These are phyloP conservation scores for Hemileia vastatrix DNA, from an alignment of 1,284 basidiomycete genomes.

Conservation along the genomic window DNA sequence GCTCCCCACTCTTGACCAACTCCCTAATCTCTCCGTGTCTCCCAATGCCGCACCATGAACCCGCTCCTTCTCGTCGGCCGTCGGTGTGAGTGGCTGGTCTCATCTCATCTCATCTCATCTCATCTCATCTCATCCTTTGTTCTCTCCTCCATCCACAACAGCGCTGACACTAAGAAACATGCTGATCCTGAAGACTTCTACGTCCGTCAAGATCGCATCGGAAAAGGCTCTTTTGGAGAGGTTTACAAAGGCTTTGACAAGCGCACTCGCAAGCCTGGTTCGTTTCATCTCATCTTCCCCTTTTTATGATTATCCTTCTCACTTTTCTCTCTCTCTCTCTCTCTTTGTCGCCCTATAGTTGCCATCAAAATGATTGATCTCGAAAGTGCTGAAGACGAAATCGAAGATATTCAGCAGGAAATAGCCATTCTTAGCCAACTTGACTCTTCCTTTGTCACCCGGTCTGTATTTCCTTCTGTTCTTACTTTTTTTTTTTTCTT, in stretches of 20 bases:
- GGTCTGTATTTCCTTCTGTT: slow-evolving; percentile 52
- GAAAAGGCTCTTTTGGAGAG: slow-evolving; percentile 92
- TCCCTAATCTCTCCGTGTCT: too few species aligned
- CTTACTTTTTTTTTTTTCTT: background rate
- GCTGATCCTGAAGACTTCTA: slow-evolving; percentile 86
- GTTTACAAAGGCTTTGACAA: slow-evolving; percentile 96
- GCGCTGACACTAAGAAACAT: slow-evolving; percentile 17
- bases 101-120: too few species aligned
- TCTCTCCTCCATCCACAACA: background rate
- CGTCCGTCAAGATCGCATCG: slow-evolving; percentile 90
- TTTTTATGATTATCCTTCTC: background rate
- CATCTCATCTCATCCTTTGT: too few species aligned
- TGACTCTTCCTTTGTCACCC: slow-evolving; percentile 89
- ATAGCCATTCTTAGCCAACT: slow-evolving; percentile 97
- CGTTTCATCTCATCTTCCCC: slow-evolving; percentile 40
- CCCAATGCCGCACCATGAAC: too few species aligned
- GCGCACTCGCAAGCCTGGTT: slow-evolving; percentile 80
- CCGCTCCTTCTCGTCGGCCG: too few species aligned
- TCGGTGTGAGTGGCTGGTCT: too few species aligned
- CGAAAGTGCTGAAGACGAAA: slow-evolving; percentile 97
- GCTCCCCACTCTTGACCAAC: too few species aligned
- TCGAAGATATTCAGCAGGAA: slow-evolving; percentile 98
- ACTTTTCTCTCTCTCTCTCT: background rate
- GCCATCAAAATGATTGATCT: slow-evolving; percentile 95
- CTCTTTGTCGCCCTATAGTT: slow-evolving; percentile 29